These are phyloP conservation scores for Blastocystis sp. DNA, from an alignment of 352 stramenopile genomes.

Conservation along the genomic window DNA sequence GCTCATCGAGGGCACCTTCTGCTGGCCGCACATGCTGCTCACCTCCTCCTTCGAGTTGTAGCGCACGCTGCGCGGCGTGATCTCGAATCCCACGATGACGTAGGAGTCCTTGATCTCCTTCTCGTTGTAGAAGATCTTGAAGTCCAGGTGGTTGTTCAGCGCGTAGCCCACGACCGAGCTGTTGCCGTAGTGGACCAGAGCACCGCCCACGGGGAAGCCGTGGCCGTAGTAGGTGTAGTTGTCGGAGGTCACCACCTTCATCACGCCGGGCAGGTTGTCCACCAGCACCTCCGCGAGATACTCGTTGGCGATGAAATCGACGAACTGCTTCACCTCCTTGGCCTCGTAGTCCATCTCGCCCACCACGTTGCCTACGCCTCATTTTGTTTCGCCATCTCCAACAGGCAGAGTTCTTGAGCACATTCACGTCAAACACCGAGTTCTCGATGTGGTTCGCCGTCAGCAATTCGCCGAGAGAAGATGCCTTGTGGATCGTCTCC, in stretches of 20 bases:
- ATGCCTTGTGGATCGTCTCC: conserved; percentile 89
- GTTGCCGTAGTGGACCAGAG: conserved; percentile 80
- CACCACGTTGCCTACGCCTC: conserved; percentile 49
- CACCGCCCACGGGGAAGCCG: conserved; percentile 79
- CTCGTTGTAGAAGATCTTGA: conserved; percentile 93
- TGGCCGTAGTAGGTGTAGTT: conserved; percentile 74
- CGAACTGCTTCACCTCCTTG: conserved; percentile 81
- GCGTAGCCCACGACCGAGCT: conserved; percentile 75
- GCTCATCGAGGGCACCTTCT: conserved; percentile 71
- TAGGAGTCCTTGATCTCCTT: conserved; percentile 76
- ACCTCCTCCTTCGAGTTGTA: conserved; percentile 21
- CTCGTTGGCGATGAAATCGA: conserved; percentile 88
- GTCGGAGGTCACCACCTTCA: not conserved
- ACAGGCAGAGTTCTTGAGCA: conserved; percentile 69
- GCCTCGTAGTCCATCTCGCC: conserved; percentile 69
- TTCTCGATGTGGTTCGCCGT: conserved; percentile 96
- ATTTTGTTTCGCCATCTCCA: conserved; percentile 40
- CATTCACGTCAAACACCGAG: conserved; percentile 85
- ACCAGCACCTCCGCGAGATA: conserved; percentile 78
- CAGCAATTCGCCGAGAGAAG: conserved; percentile 98
- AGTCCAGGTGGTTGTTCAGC: conserved; percentile 98
- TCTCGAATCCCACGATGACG: conserved; percentile 95
- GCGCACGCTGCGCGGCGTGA: conserved; percentile 72
- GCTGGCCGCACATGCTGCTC: not conserved
- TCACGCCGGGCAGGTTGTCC: conserved; percentile 63